A percentile compares a stretch with the other conserved stretches of the same genome.
Conservation (phyloP, 495 filamentous ascomycete genomes). For the Aspergillus funiculosus region DNA sequence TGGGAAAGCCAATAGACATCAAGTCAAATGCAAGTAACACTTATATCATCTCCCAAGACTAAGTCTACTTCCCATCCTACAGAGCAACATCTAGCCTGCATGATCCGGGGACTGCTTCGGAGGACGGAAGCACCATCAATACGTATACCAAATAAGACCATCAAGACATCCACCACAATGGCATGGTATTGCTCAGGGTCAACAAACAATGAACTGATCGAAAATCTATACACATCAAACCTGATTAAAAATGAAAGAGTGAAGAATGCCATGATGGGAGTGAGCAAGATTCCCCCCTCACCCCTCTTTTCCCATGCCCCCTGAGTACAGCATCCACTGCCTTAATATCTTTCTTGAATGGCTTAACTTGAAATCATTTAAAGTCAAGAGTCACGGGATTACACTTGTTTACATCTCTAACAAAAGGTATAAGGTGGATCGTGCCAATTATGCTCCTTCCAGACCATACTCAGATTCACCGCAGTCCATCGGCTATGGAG, state of each 20-base stretch:
- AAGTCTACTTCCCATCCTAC: no score
- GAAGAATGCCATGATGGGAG: constrained; percentile 71
- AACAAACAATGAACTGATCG: constrained; percentile 70
- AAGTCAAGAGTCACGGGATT: not conserved
- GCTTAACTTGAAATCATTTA: no score
- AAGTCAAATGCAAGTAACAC: no score
- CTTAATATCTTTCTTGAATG: no score
- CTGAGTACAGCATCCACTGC: no score
- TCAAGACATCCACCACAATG: constrained; percentile 51
- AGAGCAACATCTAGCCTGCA: no score
- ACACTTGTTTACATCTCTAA: constrained; percentile 9
- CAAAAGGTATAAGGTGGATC: constrained; percentile 62
- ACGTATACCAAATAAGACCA: constrained; percentile 1
- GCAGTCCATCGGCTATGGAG: constrained; percentile 77
- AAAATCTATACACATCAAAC: constrained; percentile 65
- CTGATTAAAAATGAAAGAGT: constrained; percentile 68
- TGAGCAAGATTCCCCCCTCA: constrained; percentile 28
- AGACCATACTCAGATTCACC: constrained; percentile 86
- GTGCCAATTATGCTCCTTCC: constrained; percentile 70
- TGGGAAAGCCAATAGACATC: no score
- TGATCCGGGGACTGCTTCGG: no score
- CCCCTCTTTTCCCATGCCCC: no score
- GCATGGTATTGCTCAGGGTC: constrained; percentile 82
- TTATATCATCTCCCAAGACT: not conserved
- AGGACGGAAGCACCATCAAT: not conserved